Percentiles rank a stretch among this genome's conserved stretches.
These are phyloP conservation scores for Kodamaea fungicola DNA, from an alignment of 1,139 yeast species.

Conservation along the genomic window DNA sequence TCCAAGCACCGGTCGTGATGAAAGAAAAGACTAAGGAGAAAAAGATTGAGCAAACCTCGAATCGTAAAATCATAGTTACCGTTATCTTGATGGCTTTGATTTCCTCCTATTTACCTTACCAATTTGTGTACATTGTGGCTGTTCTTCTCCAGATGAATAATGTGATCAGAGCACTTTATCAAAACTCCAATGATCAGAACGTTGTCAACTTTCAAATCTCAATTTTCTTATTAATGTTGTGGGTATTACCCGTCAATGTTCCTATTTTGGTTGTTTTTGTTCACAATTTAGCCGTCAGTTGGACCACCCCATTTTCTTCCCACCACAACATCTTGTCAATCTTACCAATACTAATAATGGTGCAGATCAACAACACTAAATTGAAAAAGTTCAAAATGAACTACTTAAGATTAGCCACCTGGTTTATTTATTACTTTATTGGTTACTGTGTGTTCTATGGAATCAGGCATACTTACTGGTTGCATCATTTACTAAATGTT, in stretches of 20 bases:
- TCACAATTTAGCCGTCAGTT: slow-evolving; percentile 63
- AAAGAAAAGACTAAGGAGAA: not conserved
- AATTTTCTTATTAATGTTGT: slow-evolving; percentile 54
- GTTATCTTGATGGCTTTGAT: slow-evolving; percentile 39
- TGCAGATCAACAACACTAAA: slow-evolving; percentile 37
- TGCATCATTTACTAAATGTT: slow-evolving; percentile 63
- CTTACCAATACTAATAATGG: slow-evolving; percentile 55
- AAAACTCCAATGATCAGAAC: slow-evolving; percentile 12
- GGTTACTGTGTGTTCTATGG: slow-evolving; percentile 62
- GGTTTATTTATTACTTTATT: slow-evolving; percentile 37
- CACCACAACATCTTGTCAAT: slow-evolving; percentile 72
- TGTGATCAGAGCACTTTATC: slow-evolving; percentile 28
- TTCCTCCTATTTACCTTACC: slow-evolving; percentile 70
- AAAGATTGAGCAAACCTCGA: not conserved
- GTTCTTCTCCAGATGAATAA: slow-evolving; percentile 51
- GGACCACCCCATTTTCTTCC: slow-evolving; percentile 75
- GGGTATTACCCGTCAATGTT: slow-evolving; percentile 65
- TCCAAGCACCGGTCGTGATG: not conserved
- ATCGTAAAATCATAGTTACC: slow-evolving; percentile 21
- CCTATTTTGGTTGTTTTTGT: slow-evolving; percentile 69
- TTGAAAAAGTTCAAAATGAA: slow-evolving; percentile 8
- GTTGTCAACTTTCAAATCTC: slow-evolving; percentile 52
- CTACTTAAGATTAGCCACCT: slow-evolving; percentile 6
- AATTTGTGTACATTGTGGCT: slow-evolving; percentile 64
- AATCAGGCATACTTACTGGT: slow-evolving; percentile 64